A percentile compares a stretch with the other conserved stretches of the same genome.
phyloP scores from a whole-genome alignment of 768 basidiomycete genomes.

The Xerocomellus chrysenteron region DNA sequence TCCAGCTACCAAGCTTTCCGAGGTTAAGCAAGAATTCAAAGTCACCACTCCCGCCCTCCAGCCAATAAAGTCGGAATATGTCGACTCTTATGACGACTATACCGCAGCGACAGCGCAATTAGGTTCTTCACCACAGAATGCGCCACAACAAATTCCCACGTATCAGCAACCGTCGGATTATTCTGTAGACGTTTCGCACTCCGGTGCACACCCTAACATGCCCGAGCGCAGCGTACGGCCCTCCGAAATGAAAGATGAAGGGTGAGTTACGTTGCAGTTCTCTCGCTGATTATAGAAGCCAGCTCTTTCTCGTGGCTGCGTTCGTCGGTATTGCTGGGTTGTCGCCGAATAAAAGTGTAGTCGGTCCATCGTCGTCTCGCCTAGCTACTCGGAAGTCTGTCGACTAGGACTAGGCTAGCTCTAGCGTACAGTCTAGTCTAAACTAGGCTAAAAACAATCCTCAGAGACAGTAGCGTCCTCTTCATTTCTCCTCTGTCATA shows the following conservation, averaged over 20 bases:
- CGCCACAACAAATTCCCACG: conserved; percentile 74
- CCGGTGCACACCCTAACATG: conserved; percentile 40
- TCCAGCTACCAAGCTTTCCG: conserved; percentile 16
- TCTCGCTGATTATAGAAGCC: conserved; percentile 8
- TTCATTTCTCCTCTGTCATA: conserved; percentile 56
- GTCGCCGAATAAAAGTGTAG: conserved; percentile 37
- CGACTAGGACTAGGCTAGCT: conserved; percentile 72
- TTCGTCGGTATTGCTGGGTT: conserved; percentile 27
- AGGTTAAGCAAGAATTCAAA: conserved; percentile 22
- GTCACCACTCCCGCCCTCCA: conserved; percentile 10
- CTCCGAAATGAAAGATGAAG: conserved; percentile 97
- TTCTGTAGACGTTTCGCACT: conserved; percentile 34
- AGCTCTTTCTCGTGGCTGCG: conserved; percentile 13
- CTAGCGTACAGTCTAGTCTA: conserved; percentile 79
- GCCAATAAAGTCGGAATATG: conserved; percentile 9
- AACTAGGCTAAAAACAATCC: conserved; percentile 67
- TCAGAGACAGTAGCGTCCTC: conserved; percentile 74
- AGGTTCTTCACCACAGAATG: conserved; percentile 38
- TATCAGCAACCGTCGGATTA: conserved; percentile 69
- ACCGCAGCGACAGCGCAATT: conserved; percentile 7
- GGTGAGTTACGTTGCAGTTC: conserved; percentile 60
- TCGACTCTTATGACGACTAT: conserved; percentile 18
- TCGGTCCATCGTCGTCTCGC: conserved; percentile 42
- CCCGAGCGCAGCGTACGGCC: conserved; percentile 71
- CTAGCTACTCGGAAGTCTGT: conserved; percentile 51